A percentile compares a stretch with the other conserved stretches of the same genome.
These are phyloP conservation scores for Amphichorda felina DNA, from an alignment of 2,329 filamentous ascomycete species.

Conservation along the genomic window DNA sequence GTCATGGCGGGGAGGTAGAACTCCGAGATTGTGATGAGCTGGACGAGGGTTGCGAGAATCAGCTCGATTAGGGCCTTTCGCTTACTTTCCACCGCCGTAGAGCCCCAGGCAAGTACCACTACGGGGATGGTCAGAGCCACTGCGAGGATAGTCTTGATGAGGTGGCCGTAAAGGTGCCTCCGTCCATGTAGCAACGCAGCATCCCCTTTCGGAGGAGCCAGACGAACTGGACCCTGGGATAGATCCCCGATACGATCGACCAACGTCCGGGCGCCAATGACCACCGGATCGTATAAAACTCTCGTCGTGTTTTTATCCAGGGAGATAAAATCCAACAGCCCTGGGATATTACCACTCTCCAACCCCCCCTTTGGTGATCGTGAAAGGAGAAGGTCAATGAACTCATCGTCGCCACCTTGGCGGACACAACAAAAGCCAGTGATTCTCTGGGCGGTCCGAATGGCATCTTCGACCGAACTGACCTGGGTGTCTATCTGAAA, in stretches of 20 bases:
- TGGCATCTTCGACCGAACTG: background rate
- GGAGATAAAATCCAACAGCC: background rate
- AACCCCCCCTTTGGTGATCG: background rate
- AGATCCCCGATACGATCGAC: too few species aligned
- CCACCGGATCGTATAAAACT: slow-evolving; percentile 9
- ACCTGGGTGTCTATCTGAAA: background rate
- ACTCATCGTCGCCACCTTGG: background rate
- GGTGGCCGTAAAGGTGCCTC: background rate
- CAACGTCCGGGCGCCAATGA: slow-evolving; percentile 9
- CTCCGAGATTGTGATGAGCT: slow-evolving; percentile 31
- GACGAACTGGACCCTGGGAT: background rate
- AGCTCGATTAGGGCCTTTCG: slow-evolving; percentile 19
- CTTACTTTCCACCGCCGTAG: background rate
- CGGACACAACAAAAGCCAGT: background rate
- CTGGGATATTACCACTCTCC: background rate
- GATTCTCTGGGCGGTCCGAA: background rate
- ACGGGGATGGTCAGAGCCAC: background rate
- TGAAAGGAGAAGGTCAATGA: background rate
- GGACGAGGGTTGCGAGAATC: slow-evolving; percentile 35
- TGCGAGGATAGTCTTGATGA: background rate
- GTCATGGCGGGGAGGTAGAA: slow-evolving; percentile 38
- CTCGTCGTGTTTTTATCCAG: slow-evolving; percentile 7
- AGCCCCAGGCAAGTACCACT: background rate
- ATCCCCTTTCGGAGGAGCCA: slow-evolving; percentile 5
- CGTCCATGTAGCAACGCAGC: background rate